Percentiles rank a stretch among this genome's conserved stretches.
Conservation (phyloP, 345 rosid species). For the Rhizophora apiculata region DNA sequence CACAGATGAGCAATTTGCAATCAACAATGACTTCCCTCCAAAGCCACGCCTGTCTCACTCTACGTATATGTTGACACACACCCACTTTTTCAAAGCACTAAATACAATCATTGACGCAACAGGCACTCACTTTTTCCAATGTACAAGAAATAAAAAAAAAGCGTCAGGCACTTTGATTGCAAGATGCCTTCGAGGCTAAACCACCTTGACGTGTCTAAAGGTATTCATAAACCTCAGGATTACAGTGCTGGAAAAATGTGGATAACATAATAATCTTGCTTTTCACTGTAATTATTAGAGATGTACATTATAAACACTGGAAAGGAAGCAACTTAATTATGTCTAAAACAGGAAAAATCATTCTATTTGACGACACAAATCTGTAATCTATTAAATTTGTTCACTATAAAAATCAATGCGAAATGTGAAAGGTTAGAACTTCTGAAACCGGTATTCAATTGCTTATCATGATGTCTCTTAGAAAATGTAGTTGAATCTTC, state of each 20-base stretch:
- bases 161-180: not conserved
- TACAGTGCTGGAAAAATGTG: not conserved
- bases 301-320: not conserved
- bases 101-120: not conserved
- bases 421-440: not conserved
- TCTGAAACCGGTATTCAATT: not conserved
- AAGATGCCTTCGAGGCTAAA: slow-evolving; percentile 4
- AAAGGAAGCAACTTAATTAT: not conserved
- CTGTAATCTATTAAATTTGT: not conserved
- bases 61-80: no score
- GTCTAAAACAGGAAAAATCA: not conserved
- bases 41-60: slow-evolving; percentile 13
- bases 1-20: not conserved
- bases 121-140: no score
- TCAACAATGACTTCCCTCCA: slow-evolving; percentile 14
- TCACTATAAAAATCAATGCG: not conserved
- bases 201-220: not conserved
- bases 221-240: slow-evolving; percentile 1
- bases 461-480: slow-evolving; percentile 1
- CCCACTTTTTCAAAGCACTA: not conserved
- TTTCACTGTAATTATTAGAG: not conserved
- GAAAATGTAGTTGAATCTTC: not conserved
- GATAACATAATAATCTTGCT: not conserved
- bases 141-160: no score
- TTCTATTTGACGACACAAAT: not conserved